Evolutionary conservation across 208 protist genomes (phyloP), one percentile per base, ranked within the genome.

Genomic region (Leptomonas seymouri): DNA sequence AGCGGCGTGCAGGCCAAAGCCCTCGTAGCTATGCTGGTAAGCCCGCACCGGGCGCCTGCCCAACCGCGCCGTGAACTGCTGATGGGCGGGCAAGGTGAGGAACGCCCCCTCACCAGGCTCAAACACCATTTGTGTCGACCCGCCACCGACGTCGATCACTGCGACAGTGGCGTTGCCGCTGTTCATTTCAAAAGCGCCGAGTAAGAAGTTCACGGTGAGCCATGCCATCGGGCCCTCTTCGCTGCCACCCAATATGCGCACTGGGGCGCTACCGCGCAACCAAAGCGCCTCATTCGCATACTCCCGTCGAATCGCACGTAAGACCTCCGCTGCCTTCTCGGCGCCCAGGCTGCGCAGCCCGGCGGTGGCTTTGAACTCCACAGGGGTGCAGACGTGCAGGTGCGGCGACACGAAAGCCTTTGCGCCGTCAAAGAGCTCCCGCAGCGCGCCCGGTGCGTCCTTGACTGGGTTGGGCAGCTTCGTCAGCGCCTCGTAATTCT

Each of bases 21-120:
- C 91, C 30, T 93, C 81, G 68, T 96, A 92, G 71, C 85, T 90
- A 76, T 94, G 88, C 77, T 93, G 85, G 56, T 94, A 96, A 12
- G 88, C 70, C 21, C 57, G 30, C 62, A 88, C 67, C 0, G n/a
- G 41, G 4, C 77, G 71, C 25, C 73, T 71, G 36, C 75, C 72
- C 27, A 85, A 21, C 21, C 25, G 42, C 0, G 72, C 53, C 9
- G 54, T 62, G 65, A 86, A 82, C 11, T 51, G 55, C 34, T 68
- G 55, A 5, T 71, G 56, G 9, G 42, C 6, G 5, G 64, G 53
- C n/a, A 76, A 44, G 11, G n/a, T 15, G 8, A 56, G 14, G 34
- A 76, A 67, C 6, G 67, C 48, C 0, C 39, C 30, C 25, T 80
- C 54, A 36, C 30, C 50, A 0, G 84, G 82, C 27, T 84, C 78